Conservation (phyloP, 257 asterid species). For the Cruciata laevipes region DNA sequence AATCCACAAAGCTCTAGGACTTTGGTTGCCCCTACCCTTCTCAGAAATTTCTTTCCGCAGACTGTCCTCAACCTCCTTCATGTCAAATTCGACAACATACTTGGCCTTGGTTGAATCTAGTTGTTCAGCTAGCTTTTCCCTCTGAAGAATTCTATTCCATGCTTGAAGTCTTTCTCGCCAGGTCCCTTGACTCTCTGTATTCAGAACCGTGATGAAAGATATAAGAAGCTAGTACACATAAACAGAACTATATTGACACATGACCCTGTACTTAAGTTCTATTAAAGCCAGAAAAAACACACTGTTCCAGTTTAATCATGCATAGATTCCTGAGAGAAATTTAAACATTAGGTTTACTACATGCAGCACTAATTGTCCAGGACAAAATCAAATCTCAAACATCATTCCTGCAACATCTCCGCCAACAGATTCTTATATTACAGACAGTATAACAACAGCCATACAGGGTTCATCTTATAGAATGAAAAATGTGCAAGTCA, state of each 20-base stretch:
- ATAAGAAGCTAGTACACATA: background rate
- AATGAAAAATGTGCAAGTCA: background rate
- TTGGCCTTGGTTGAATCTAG: conserved; percentile 52
- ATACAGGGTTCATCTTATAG: background rate
- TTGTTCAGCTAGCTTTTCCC: conserved; percentile 70
- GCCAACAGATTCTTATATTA: background rate
- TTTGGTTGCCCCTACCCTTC: conserved; percentile 49
- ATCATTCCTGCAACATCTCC: background rate
- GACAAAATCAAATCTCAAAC: background rate
- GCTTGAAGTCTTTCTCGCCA: conserved; percentile 82
- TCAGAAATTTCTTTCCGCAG: conserved; percentile 81
- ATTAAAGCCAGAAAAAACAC: background rate
- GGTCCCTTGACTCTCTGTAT: conserved; percentile 49
- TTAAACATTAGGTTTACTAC: background rate
- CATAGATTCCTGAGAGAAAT: background rate
- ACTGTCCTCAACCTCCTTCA: conserved; percentile 93
- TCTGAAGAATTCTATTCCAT: conserved; percentile 75
- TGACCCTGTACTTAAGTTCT: background rate
- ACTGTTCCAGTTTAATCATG: background rate
- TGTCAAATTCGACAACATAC: conserved; percentile 93
- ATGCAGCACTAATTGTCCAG: background rate
- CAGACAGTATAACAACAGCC: no score
- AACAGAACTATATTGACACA: background rate
- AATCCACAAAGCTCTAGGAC: conserved; percentile 89
- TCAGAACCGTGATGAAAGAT: conserved; percentile 36